A percentile compares a stretch with the other conserved stretches of the same genome.
These are phyloP conservation scores for Hsuehochloa calcarea DNA, from an alignment of 176 grass and related monocot species.

Conservation along the genomic window DNA sequence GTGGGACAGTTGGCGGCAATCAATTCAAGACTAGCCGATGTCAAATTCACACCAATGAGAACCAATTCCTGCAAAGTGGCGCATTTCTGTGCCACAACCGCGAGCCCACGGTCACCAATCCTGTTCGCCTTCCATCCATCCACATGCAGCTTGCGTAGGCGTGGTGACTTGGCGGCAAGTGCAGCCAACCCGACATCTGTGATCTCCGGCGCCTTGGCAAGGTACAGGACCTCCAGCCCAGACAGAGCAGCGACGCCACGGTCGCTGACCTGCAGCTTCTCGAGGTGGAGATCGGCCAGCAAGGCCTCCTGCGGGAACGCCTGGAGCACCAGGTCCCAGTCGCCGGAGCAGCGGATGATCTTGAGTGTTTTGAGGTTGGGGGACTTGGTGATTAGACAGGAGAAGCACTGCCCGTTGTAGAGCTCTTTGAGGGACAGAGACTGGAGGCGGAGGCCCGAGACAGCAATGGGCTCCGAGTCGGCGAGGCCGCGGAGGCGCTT, in stretches of 20 bases:
- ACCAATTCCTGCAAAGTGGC: conserved; percentile 81
- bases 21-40: conserved; percentile 53
- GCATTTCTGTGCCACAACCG: conserved; percentile 59
- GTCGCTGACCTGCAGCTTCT: conserved; percentile 96
- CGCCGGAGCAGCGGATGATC: conserved; percentile 70
- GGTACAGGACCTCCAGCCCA: conserved; percentile 69
- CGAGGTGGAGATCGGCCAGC: conserved; percentile 76
- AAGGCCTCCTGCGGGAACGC: conserved; percentile 40
- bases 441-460: conserved; percentile 34
- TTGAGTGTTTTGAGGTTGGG: conserved; percentile 68
- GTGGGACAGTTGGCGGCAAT: conserved; percentile 68
- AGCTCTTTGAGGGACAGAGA: conserved; percentile 90
- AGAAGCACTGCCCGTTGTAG: conserved; percentile 89
- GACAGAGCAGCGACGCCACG: conserved; percentile 50
- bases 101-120: conserved; percentile 73
- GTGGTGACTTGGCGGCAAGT: conserved; percentile 47
- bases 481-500: conserved; percentile 74
- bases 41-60: conserved; percentile 85
- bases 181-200: conserved; percentile 62
- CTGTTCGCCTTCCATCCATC: conserved; percentile 88
- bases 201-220: conserved; percentile 78
- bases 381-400: conserved; percentile 49
- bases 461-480: conserved; percentile 26
- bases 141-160: conserved; percentile 86
- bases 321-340: conserved; percentile 75